Evolutionary conservation across 2,329 filamentous ascomycete genomes (phyloP), one percentile per base, ranked within the genome.

Genomic region (Pseudogymnoascus sp.): DNA sequence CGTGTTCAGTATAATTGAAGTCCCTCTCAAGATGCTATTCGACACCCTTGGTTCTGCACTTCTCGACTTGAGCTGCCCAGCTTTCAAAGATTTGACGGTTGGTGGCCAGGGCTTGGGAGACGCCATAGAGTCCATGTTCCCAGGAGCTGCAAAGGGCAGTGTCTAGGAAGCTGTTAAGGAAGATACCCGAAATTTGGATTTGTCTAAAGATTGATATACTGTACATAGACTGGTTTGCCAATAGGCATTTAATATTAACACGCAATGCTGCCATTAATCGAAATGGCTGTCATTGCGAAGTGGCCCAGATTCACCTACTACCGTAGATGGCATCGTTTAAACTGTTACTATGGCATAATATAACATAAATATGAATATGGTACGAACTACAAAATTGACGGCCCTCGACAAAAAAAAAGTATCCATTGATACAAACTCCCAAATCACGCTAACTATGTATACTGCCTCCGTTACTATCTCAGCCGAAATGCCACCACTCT

Each of bases 1-100:
- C 1, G 54, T 79, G 4, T 74, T 76, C 57, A 63, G 68, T 1
- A 69, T 74, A 5, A 58, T 78, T 5, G 67, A 67, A n/a, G 61
- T 62, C 2, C 70, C 74, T 3, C 61, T 77, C 26, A 60, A 71
- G 59, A 65, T 74, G 57, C 26, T 64, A 6, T 73, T 66, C 7
- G 65, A 71, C 6, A 69, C 71, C 10, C 44, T 77, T 7, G 63
- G 65, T 0, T 57, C 65, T 66, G 70, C 24, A 10, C 50, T 73
- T 15, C 60, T 72, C 2, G 65, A 68, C 17, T 61, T 74, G 2
- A 54, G 64, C 4, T 74, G 71, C 62, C 71, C 71, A 21, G 69
- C 67, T 8, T 71, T 70, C 29, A 61, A 65, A 7, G 71, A 74
- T 15, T 31, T 63, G 33, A 61, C 36, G 24, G 29, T 63, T 39